Percentiles rank a stretch among this genome's conserved stretches.
Evolutionary conservation across 1,284 basidiomycete genomes (phyloP).

Genomic region (Ganoderma boninense): DNA sequence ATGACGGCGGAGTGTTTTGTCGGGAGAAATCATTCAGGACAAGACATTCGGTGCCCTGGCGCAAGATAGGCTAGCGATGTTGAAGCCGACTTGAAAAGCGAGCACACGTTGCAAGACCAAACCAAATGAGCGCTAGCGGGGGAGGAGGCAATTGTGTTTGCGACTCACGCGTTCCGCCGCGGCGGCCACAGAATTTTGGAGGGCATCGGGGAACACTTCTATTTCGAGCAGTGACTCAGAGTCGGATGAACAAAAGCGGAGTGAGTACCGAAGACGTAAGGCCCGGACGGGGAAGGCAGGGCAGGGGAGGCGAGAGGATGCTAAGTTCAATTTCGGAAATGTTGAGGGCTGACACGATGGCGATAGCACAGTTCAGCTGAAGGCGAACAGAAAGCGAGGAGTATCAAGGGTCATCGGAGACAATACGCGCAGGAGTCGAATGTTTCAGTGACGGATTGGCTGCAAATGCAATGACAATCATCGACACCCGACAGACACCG

Average conservation of each 20-base stretch:
- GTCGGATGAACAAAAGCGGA: slow-evolving; percentile 24
- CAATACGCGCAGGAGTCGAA: slow-evolving; percentile 23
- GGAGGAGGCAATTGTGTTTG: slow-evolving; percentile 25
- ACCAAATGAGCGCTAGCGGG: slow-evolving; percentile 20
- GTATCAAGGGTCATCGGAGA: slow-evolving; percentile 20
- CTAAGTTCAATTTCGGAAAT: slow-evolving; percentile 17
- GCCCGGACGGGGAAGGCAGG: slow-evolving; percentile 23
- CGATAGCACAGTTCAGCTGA: slow-evolving; percentile 8
- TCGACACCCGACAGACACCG: slow-evolving; percentile 3
- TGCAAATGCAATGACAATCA: not conserved
- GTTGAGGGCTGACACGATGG: slow-evolving; percentile 28
- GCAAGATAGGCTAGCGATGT: slow-evolving; percentile 19
- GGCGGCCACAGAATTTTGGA: slow-evolving; percentile 17
- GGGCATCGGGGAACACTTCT: slow-evolving; percentile 18
- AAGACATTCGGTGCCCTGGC: slow-evolving; percentile 14
- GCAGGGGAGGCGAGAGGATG: slow-evolving; percentile 7
- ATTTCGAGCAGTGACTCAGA: slow-evolving; percentile 19
- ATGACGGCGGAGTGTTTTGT: slow-evolving; percentile 16
- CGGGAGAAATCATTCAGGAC: slow-evolving; percentile 8
- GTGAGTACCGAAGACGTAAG: slow-evolving; percentile 33
- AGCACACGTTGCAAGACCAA: slow-evolving; percentile 26
- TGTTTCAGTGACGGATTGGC: slow-evolving; percentile 21
- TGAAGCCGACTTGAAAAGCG: slow-evolving; percentile 26
- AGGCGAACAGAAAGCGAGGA: slow-evolving; percentile 9
- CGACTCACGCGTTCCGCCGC: slow-evolving; percentile 11